A percentile compares a stretch with the other conserved stretches of the same genome.
These are phyloP conservation scores for Geranomyces variabilis DNA, from an alignment of 192 early-diverging fungal species.

Conservation along the genomic window DNA sequence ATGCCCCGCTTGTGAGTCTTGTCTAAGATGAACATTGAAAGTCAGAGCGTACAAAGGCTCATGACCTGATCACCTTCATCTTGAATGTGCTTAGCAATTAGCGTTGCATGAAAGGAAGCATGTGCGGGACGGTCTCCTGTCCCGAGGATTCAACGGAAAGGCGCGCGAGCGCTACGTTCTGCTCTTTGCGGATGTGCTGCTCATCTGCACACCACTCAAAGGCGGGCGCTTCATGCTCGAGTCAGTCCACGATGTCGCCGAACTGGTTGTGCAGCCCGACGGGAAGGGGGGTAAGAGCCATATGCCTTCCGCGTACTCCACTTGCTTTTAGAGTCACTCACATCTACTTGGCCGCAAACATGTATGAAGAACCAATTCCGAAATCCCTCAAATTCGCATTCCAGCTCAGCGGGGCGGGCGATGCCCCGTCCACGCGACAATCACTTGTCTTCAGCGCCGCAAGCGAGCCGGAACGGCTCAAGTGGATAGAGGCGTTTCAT, in stretches of 20 bases:
- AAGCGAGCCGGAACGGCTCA: constrained; percentile 29
- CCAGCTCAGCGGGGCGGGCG: constrained; percentile 21
- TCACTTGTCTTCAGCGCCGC: constrained; percentile 8
- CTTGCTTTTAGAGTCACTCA: too few species aligned
- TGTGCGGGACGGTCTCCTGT: constrained; percentile 48
- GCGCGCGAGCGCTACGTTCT: constrained; percentile 52
- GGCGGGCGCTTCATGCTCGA: constrained; percentile 47
- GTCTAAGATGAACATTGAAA: background rate
- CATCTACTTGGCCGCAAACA: background rate
- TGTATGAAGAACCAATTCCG: constrained; percentile 28
- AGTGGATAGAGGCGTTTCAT: constrained; percentile 43
- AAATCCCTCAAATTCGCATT: constrained; percentile 39
- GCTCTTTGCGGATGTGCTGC: constrained; percentile 51
- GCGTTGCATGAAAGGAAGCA: constrained; percentile 49
- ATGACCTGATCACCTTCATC: background rate
- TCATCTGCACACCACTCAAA: constrained; percentile 50
- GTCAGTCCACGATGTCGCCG: constrained; percentile 32
- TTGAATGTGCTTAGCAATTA: constrained; percentile 39
- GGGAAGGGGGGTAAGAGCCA: constrained; percentile 24
- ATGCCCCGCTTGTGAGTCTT: constrained; percentile 39
- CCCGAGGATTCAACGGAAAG: constrained; percentile 40
- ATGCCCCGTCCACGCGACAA: background rate
- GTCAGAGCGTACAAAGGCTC: background rate
- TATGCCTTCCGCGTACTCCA: background rate
- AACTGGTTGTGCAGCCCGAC: constrained; percentile 38